phyloP scores from a whole-genome alignment of 2,329 filamentous ascomycete species.

The Ophiocordyceps camponoti-saundersi region DNA sequence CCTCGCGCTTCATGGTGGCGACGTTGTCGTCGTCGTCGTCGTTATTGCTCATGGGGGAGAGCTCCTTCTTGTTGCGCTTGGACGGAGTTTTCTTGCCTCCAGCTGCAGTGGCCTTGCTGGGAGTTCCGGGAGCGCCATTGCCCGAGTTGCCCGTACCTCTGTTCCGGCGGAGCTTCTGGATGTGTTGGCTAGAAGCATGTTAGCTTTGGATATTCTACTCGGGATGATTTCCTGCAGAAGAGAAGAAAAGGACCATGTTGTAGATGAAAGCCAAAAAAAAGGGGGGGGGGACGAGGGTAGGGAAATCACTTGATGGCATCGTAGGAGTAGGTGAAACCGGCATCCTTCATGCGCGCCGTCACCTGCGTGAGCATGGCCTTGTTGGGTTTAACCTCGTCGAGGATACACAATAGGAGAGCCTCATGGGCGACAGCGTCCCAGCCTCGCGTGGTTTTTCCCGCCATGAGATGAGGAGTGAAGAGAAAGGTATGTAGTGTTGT shows the following conservation, averaged over 20 bases:
- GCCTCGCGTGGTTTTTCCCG: conserved; percentile 9
- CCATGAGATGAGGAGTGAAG: conserved; percentile 1
- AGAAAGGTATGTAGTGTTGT: not conserved
- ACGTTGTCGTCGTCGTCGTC: conserved; percentile 8
- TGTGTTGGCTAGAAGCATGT: conserved; percentile 20
- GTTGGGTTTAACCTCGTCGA: conserved; percentile 18
- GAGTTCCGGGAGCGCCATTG: conserved; percentile 4
- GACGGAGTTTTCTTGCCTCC: not conserved
- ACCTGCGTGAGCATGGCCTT: conserved; percentile 15
- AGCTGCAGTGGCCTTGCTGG: conserved; percentile 3
- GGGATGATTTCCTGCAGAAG: too few species aligned
- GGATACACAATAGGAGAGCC: conserved; percentile 19
- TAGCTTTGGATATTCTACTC: too few species aligned
- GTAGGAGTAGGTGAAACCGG: conserved; percentile 21
- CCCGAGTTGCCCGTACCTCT: conserved; percentile 12
- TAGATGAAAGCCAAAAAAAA: not conserved
- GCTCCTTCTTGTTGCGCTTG: conserved; percentile 3
- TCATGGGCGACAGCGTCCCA: conserved; percentile 21
- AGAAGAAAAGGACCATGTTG: not conserved
- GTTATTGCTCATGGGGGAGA: conserved; percentile 3
- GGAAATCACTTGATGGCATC: conserved; percentile 21
- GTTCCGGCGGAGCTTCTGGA: conserved; percentile 24
- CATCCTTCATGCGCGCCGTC: conserved; percentile 12
- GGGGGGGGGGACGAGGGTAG: not conserved
- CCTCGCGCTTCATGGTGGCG: conserved; percentile 10